Evolutionary conservation across 441 rosid species (phyloP).

Genomic region (Erysimum pusillum): DNA sequence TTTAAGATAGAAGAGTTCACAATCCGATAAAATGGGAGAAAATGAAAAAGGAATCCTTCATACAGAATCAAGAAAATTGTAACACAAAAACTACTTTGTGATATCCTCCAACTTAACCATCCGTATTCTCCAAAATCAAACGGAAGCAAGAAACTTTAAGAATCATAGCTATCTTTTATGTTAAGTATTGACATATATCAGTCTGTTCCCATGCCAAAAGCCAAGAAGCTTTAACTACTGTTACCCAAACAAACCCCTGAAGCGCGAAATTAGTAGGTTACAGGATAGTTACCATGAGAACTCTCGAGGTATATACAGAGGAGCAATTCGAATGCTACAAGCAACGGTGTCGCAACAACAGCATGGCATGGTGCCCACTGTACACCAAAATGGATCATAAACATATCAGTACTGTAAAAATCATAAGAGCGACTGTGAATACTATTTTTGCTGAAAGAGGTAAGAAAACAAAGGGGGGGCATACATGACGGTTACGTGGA

Average conservation of each 20-base stretch:
- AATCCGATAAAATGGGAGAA: slow-evolving; percentile 32
- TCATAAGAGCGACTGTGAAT: background rate
- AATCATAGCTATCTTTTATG: background rate
- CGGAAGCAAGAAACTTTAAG: slow-evolving; percentile 12
- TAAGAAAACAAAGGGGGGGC: slow-evolving; percentile 29
- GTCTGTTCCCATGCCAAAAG: slow-evolving; percentile 19
- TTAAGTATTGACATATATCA: background rate
- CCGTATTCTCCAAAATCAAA: background rate
- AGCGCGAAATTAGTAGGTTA: slow-evolving; percentile 10
- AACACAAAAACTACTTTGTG: background rate
- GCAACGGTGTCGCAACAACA: slow-evolving; percentile 91
- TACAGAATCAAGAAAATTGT: slow-evolving; percentile 23
- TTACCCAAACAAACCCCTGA: slow-evolving; percentile 3
- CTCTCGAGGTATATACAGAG: slow-evolving; percentile 98
- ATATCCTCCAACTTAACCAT: slow-evolving; percentile 5
- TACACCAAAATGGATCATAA: slow-evolving; percentile 51
- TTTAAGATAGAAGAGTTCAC: slow-evolving; percentile 23
- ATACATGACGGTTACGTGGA: slow-evolving; percentile 93
- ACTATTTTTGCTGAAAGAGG: slow-evolving; percentile 3
- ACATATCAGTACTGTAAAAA: background rate
- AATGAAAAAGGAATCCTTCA: background rate
- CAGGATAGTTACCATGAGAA: slow-evolving; percentile 63
- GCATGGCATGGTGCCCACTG: slow-evolving; percentile 99
- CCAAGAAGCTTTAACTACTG: background rate
- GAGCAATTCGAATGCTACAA: slow-evolving; percentile 90